phyloP scores from a whole-genome alignment of 2,329 filamentous ascomycete species.

The Boeremia exigua region DNA sequence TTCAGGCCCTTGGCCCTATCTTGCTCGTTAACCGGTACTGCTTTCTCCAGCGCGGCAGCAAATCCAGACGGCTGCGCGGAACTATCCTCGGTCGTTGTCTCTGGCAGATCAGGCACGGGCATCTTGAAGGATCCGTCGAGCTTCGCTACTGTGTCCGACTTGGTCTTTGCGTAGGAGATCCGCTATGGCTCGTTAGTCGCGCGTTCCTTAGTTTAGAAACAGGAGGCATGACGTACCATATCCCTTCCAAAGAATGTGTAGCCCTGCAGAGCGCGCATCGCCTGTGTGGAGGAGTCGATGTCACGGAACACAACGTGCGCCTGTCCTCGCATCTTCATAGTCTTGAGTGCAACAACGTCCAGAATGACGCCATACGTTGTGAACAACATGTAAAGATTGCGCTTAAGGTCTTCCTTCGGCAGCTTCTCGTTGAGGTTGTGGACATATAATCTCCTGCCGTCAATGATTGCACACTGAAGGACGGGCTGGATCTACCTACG shows the following conservation, averaged over 20 bases:
- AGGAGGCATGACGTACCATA: constrained; percentile 66
- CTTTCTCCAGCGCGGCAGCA: constrained; percentile 37
- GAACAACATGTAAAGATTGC: constrained; percentile 90
- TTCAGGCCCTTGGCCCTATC: constrained; percentile 66
- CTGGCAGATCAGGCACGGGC: constrained; percentile 53
- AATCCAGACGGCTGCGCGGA: constrained; percentile 53
- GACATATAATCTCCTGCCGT: constrained; percentile 75
- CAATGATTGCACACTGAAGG: not conserved
- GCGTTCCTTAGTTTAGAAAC: not conserved
- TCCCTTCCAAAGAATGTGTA: constrained; percentile 84
- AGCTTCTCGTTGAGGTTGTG: constrained; percentile 90
- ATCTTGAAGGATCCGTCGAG: constrained; percentile 88
- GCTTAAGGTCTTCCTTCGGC: constrained; percentile 84
- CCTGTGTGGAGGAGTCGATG: constrained; percentile 88
- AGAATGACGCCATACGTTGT: constrained; percentile 92
- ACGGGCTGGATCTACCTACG: constrained; percentile 30
- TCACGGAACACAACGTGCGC: constrained; percentile 92
- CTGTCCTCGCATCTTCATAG: constrained; percentile 91
- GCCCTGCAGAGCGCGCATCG: constrained; percentile 86
- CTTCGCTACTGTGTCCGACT: constrained; percentile 87
- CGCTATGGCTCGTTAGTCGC: constrained; percentile 61
- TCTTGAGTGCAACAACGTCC: constrained; percentile 89
- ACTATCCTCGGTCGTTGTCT: constrained; percentile 27
- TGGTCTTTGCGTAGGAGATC: constrained; percentile 89
- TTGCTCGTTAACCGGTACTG: constrained; percentile 42